Evolutionary conservation across 2,329 filamentous ascomycete species (phyloP).

Genomic region (Penicillium capsulatum): DNA sequence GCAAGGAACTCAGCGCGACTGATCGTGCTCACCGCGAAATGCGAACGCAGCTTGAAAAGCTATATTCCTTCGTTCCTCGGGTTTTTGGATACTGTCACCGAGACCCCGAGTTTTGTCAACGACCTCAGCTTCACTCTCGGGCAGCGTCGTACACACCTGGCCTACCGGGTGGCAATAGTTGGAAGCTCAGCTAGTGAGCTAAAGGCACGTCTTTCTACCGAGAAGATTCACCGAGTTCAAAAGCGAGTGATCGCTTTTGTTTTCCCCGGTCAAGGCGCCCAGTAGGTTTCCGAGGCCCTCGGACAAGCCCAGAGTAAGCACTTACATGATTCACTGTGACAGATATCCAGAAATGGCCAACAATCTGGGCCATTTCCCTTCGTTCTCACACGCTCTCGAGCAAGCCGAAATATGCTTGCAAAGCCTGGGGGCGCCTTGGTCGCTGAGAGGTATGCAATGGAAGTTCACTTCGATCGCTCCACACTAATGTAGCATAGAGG

Average conservation of each 20-base stretch:
- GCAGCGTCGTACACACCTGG: conserved; percentile 15
- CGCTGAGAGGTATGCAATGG: too few species aligned
- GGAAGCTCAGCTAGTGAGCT: neutral
- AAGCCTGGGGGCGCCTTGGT: neutral
- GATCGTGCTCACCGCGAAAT: too few species aligned
- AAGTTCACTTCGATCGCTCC: too few species aligned
- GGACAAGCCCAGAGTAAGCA: too few species aligned
- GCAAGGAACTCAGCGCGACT: too few species aligned
- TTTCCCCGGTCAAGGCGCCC: conserved; percentile 23
- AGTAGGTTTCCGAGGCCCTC: conserved; percentile 11
- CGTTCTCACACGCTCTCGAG: neutral
- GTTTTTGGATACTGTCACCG: neutral
- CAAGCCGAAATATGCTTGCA: neutral
- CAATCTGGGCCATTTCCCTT: neutral
- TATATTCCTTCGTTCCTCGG: too few species aligned
- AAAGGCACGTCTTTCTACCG: neutral
- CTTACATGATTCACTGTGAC: too few species aligned
- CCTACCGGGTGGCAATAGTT: neutral
- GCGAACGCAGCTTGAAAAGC: too few species aligned
- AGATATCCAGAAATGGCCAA: conserved; percentile 15
- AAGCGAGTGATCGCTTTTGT: conserved; percentile 7
- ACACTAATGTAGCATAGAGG: neutral
- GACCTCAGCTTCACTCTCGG: conserved; percentile 12
- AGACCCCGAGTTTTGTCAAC: neutral
- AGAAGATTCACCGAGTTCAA: neutral